phyloP scores from a whole-genome alignment of 257 asterid genomes.

The Dorcoceras hygrometricum region DNA sequence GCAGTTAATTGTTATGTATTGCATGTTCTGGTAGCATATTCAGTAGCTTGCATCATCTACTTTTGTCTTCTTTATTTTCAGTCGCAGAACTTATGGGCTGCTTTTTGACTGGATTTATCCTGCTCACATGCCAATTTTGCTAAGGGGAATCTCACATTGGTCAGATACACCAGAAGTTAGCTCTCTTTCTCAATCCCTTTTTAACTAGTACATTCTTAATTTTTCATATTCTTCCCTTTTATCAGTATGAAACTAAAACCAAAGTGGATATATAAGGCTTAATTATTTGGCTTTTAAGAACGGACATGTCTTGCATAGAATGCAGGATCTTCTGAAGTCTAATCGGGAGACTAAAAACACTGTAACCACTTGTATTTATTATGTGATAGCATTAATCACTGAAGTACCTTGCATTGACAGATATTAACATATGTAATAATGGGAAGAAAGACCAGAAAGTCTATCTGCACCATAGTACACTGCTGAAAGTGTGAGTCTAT shows the following conservation, averaged over 20 bases:
- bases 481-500: no score
- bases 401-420: not conserved
- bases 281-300: constrained; percentile 9
- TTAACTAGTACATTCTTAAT: constrained; percentile 10
- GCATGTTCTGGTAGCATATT: constrained; percentile 4
- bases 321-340: not conserved
- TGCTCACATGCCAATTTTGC: constrained; percentile 80
- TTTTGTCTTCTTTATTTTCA: constrained; percentile 37
- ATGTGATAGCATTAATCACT: not conserved
- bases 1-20: constrained; percentile 24
- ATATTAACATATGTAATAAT: not conserved
- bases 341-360: not conserved
- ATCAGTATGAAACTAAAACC: not conserved
- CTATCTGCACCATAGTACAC: no score
- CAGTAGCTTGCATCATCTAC: constrained; percentile 19
- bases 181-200: constrained; percentile 16
- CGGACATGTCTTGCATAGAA: constrained; percentile 12
- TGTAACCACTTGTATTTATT: constrained; percentile 7
- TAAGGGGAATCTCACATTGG: constrained; percentile 92
- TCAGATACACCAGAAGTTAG: constrained; percentile 93
- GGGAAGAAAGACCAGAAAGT: no score
- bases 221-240: not conserved
- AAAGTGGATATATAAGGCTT: constrained; percentile 9
- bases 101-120: constrained; percentile 99
- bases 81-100: constrained; percentile 89